Evolutionary conservation across 2,329 filamentous ascomycete species (phyloP).

Genomic region (Colletotrichum trifolii): DNA sequence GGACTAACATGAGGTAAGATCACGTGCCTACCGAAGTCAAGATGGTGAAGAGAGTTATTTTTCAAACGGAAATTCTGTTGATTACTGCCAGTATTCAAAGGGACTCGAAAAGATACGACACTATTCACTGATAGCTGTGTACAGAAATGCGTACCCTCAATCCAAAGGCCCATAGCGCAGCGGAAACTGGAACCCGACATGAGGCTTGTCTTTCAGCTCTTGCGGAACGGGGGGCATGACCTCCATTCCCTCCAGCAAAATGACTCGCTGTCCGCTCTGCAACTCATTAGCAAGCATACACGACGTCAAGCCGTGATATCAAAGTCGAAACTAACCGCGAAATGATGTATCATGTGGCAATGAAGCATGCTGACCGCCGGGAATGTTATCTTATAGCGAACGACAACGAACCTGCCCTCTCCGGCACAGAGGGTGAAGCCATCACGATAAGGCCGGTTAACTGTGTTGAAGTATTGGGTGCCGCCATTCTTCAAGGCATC

Average conservation of each 20-base stretch:
- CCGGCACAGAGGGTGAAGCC: conserved; percentile 18
- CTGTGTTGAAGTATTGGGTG: conserved; percentile 1
- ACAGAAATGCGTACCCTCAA: not conserved
- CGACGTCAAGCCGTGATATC: not conserved
- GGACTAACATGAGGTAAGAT: no score
- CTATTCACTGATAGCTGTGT: no score
- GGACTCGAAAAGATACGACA: no score
- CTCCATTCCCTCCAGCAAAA: conserved; percentile 25
- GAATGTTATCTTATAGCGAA: conserved; percentile 21
- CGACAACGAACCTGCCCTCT: conserved; percentile 15
- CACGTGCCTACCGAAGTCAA: no score
- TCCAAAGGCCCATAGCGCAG: conserved; percentile 21
- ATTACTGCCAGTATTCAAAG: no score
- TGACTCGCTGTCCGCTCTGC: conserved; percentile 24
- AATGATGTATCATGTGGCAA: conserved; percentile 33
- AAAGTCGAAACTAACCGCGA: not conserved
- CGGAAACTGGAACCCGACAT: conserved; percentile 18
- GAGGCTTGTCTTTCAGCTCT: conserved; percentile 20
- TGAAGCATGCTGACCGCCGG: conserved; percentile 24
- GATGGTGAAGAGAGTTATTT: no score
- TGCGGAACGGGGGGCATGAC: conserved; percentile 22
- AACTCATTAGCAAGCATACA: not conserved
- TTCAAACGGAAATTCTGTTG: no score
- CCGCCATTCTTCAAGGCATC: conserved; percentile 1
- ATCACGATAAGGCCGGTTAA: conserved; percentile 15